Evolutionary conservation across 345 rosid genomes (phyloP).

Genomic region (Eucalyptus sp.): DNA sequence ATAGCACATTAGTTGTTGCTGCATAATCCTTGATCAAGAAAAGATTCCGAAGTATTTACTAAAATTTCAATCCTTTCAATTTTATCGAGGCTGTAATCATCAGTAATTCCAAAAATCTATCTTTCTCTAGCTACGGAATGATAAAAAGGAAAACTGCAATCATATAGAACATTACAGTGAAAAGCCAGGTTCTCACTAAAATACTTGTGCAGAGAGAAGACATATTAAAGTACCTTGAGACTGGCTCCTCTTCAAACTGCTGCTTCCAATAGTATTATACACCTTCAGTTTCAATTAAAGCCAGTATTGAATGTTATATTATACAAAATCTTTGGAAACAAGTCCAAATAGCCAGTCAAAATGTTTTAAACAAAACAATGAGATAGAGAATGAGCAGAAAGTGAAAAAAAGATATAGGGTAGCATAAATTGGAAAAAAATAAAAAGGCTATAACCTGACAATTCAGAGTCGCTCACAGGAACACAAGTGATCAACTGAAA

Average conservation of each 20-base stretch:
- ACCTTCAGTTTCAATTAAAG: constrained; percentile 44
- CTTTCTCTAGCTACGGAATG: neutral
- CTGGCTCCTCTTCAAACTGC: constrained; percentile 54
- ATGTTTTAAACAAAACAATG: neutral
- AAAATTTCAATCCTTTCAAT: too few species aligned
- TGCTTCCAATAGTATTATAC: constrained; percentile 75
- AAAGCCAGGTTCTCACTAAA: neutral
- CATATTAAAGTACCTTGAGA: constrained; percentile 37
- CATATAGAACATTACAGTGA: neutral
- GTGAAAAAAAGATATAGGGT: neutral
- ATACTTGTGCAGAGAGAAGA: neutral
- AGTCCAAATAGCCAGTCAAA: neutral
- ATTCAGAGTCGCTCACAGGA: constrained; percentile 48
- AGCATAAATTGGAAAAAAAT: neutral
- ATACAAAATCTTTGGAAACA: neutral
- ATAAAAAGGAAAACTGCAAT: neutral
- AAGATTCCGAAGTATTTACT: neutral
- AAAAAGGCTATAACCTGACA: neutral
- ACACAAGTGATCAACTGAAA: constrained; percentile 94
- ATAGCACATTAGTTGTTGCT: neutral
- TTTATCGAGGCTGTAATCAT: neutral
- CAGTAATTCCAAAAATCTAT: neutral
- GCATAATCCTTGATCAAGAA: neutral
- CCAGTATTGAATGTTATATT: neutral
- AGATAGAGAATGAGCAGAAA: neutral